A percentile compares a stretch with the other conserved stretches of the same genome.
Evolutionary conservation across 164 flowering plant species (phyloP).

Genomic region (Vitis riparia): DNA sequence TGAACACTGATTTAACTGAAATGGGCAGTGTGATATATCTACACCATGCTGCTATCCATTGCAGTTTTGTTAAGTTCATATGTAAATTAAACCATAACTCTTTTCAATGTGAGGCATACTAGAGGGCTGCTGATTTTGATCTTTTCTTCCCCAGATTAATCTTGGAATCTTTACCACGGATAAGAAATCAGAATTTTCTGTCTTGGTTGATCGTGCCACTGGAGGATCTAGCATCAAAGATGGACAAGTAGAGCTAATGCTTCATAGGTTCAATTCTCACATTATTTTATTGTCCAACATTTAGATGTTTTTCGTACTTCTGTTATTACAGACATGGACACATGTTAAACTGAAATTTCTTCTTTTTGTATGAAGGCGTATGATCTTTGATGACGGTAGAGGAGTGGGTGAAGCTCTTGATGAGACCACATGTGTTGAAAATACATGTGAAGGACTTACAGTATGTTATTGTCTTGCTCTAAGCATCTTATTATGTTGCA

Average conservation of each 20-base stretch:
- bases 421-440: slow-evolving; percentile 58
- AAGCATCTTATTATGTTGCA: not conserved
- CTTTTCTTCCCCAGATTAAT: slow-evolving; percentile 52
- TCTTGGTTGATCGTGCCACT: slow-evolving; percentile 84
- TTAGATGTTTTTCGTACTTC: not conserved
- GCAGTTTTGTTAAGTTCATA: not conserved
- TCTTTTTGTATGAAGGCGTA: slow-evolving; percentile 44
- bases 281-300: slow-evolving; percentile 1
- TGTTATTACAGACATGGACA: not conserved
- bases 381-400: slow-evolving; percentile 53
- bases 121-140: not conserved
- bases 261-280: slow-evolving; percentile 57
- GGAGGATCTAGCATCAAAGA: slow-evolving; percentile 85
- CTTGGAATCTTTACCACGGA: slow-evolving; percentile 70
- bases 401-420: slow-evolving; percentile 84
- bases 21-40: too few relatives aligned
- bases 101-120: not conserved
- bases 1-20: not conserved
- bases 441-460: slow-evolving; percentile 69
- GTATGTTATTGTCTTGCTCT: slow-evolving; percentile 28
- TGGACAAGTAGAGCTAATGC: slow-evolving; percentile 86
- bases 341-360: slow-evolving; percentile 6
- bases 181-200: slow-evolving; percentile 66
- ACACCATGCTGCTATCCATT: not conserved
- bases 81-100: not conserved